These are phyloP conservation scores for Amphirosellinia nigrospora DNA, from an alignment of 495 filamentous ascomycete species.

Conservation along the genomic window DNA sequence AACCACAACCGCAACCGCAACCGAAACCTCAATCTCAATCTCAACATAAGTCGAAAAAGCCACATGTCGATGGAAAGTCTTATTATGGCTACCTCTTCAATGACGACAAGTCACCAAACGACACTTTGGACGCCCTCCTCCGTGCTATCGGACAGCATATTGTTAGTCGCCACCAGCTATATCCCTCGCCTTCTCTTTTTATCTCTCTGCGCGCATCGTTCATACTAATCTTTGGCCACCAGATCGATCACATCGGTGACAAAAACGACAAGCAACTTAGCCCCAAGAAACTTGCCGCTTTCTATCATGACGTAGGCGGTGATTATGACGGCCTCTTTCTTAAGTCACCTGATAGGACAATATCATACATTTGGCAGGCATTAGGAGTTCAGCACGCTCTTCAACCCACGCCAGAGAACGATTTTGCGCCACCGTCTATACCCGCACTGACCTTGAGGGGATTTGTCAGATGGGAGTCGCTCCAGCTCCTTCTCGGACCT, in stretches of 20 bases:
- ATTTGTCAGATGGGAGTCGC: slow-evolving; percentile 92
- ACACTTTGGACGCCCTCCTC: slow-evolving; percentile 77
- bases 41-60: slow-evolving; percentile 18
- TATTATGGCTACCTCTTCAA: slow-evolving; percentile 90
- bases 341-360: slow-evolving; percentile 69
- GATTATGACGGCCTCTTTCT: slow-evolving; percentile 90
- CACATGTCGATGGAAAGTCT: slow-evolving; percentile 36
- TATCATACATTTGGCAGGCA: slow-evolving; percentile 91
- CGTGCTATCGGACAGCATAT: slow-evolving; percentile 80
- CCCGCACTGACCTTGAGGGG: slow-evolving; percentile 83
- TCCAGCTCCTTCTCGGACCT: slow-evolving; percentile 87
- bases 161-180: slow-evolving; percentile 57
- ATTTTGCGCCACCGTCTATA: slow-evolving; percentile 75
- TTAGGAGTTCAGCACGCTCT: slow-evolving; percentile 86
- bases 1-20: slow-evolving; percentile 24
- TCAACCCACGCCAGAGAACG: slow-evolving; percentile 67
- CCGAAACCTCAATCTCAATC: slow-evolving; percentile 8
- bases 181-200: not conserved
- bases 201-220: slow-evolving; percentile 21
- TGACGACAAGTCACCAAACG: slow-evolving; percentile 75
- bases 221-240: slow-evolving; percentile 1
- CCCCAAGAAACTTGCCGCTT: slow-evolving; percentile 82
- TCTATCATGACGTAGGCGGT: slow-evolving; percentile 87
- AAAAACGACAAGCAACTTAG: slow-evolving; percentile 69
- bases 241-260: slow-evolving; percentile 70